phyloP scores from a whole-genome alignment of 2,329 filamentous ascomycete genomes.

The Lasiodiplodia gonubiensis region DNA sequence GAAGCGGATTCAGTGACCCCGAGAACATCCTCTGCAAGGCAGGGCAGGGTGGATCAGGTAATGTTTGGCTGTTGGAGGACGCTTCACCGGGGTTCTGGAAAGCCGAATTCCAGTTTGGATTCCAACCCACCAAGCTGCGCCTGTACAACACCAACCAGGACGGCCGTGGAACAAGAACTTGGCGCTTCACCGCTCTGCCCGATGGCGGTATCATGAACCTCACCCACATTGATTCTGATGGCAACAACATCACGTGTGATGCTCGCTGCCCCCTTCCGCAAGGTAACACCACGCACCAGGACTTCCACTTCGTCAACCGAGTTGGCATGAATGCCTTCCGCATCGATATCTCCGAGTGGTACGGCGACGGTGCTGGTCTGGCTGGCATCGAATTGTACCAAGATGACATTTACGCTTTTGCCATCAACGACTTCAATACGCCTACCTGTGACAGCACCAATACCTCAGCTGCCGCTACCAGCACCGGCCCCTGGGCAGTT shows the following conservation, averaged over 20 bases:
- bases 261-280: slow-evolving; percentile 80
- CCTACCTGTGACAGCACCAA: slow-evolving; percentile 74
- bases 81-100: slow-evolving; percentile 79
- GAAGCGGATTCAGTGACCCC: slow-evolving; percentile 73
- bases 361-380: slow-evolving; percentile 82
- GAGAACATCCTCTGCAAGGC: slow-evolving; percentile 83
- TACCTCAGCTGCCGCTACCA: slow-evolving; percentile 67
- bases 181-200: slow-evolving; percentile 83
- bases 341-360: slow-evolving; percentile 85
- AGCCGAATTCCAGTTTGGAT: slow-evolving; percentile 81
- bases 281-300: slow-evolving; percentile 74
- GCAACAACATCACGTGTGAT: slow-evolving; percentile 74
- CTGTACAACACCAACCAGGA: slow-evolving; percentile 86
- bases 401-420: slow-evolving; percentile 84
- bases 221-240: slow-evolving; percentile 77
- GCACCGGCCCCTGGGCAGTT: slow-evolving; percentile 75
- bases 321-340: slow-evolving; percentile 89
- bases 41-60: slow-evolving; percentile 69
- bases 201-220: slow-evolving; percentile 95
- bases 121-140: slow-evolving; percentile 83
- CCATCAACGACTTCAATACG: slow-evolving; percentile 86
- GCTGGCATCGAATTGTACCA: slow-evolving; percentile 86
- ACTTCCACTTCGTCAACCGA: slow-evolving; percentile 91
- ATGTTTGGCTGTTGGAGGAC: slow-evolving; percentile 82
- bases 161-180: slow-evolving; percentile 85